phyloP scores from a whole-genome alignment of 2,329 filamentous ascomycete species.

The Talaromyces verruculosus region DNA sequence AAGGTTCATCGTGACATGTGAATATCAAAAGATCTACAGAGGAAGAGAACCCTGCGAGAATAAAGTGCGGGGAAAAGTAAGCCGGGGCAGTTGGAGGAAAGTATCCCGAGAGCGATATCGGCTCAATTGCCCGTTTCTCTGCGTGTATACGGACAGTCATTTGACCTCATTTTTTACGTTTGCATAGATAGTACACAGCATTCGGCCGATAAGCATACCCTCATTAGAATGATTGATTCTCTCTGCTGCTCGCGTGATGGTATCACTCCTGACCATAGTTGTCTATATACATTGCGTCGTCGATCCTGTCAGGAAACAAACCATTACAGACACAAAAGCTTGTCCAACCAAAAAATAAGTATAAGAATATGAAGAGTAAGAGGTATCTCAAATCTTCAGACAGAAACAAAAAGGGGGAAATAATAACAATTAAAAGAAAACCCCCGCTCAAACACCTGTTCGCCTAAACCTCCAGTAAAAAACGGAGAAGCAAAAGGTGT shows the following conservation, averaged over 20 bases:
- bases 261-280: not conserved
- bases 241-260: not conserved
- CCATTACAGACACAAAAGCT: constrained; percentile 3
- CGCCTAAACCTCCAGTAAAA: not conserved
- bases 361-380: not conserved
- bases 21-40: not conserved
- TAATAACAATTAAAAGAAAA: not conserved
- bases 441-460: constrained; percentile 6
- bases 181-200: not conserved
- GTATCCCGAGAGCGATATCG: constrained; percentile 3
- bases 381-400: not conserved
- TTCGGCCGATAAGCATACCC: not conserved
- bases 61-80: not conserved
- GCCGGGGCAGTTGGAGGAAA: not conserved
- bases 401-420: not conserved
- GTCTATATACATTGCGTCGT: constrained; percentile 13
- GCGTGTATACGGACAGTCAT: not conserved
- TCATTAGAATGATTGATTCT: not conserved
- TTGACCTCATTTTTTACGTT: not conserved
- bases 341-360: not conserved
- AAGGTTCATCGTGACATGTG: not conserved
- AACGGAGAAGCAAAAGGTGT: not conserved
- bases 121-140: not conserved
- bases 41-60: not conserved
- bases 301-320: not conserved